Base-by-base conservation (phyloP, 192 early-diverging fungal species). In the Funneliformis mosseae region DNA sequence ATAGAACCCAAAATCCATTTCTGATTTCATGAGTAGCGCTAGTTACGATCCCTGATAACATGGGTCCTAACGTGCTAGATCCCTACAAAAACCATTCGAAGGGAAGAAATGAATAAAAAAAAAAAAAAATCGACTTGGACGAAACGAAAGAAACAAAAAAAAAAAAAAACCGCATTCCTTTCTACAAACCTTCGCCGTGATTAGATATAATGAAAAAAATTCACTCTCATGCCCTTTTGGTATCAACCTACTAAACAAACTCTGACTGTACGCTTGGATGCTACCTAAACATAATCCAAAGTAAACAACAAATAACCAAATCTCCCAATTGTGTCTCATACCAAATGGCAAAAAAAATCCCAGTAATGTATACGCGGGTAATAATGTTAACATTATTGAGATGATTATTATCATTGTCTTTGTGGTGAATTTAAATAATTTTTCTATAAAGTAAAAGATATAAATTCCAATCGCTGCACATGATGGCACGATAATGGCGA, bases 171-270 rank as follows among this genome's bases (percentile, higher is more conserved):
- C 6, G 12, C 33, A 8, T 46, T 77, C 79, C 88, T 88, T 91
- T 18, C 84, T 82, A 0, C 81, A 85, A 7, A 92, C 91, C 81
- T 91, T 91, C 77, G 92, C 91, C 11, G 91, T 92, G 61, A 91
- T 78, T 14, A 86, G 80, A 80, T 86, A 94, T 23, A 94, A 61
- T 5, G 88, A 88, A 80, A 92, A 94, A 83, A 93, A 91, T 80
- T 93, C 89, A 25, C 89, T 85, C 80, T 93, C 93, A 59, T 83
- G 84, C 0, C 93, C 93, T 18, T 82, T 81, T 8, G 92, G 93
- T 33, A 90, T 76, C n/a, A 94, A 67, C 73, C 91, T 90, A 2
- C 88, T 83, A 77, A 90, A 90, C 59, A 91, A 60, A 8, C 84
- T 87, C 12, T 91, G 81, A 73, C 82, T 88, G 25, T 84, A 86